Evolutionary conservation across 2,329 filamentous ascomycete genomes (phyloP).

Genomic region (Aspergillus sp.): DNA sequence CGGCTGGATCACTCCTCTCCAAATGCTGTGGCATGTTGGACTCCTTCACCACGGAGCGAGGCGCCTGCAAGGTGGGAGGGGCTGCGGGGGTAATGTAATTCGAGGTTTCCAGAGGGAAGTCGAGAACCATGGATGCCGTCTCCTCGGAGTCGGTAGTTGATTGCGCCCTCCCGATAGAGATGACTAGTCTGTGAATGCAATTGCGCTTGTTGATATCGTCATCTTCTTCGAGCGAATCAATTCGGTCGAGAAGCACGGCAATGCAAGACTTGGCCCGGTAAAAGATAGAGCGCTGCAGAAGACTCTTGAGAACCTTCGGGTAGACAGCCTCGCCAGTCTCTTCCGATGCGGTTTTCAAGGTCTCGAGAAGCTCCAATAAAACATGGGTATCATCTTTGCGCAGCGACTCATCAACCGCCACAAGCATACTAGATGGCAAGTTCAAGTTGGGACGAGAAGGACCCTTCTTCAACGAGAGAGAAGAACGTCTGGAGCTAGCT

Average conservation of each 20-base stretch:
- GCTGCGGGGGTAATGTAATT: conserved; percentile 78
- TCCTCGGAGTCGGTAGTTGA: conserved; percentile 51
- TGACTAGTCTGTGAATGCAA: conserved; percentile 86
- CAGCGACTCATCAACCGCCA: conserved; percentile 37
- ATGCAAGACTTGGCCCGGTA: conserved; percentile 72
- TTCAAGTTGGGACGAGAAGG: conserved; percentile 71
- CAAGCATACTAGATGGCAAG: conserved; percentile 55
- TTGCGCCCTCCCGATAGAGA: conserved; percentile 78
- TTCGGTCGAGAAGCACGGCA: conserved; percentile 61
- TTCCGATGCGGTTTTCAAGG: conserved; percentile 52
- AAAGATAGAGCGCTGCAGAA: conserved; percentile 52
- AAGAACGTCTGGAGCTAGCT: conserved; percentile 63
- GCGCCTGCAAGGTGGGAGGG: conserved; percentile 59
- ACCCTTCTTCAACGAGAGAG: conserved; percentile 68
- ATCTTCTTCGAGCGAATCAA: conserved; percentile 72
- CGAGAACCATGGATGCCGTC: conserved; percentile 48
- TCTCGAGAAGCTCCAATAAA: conserved; percentile 49
- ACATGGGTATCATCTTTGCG: conserved; percentile 37
- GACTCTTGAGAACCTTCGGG: conserved; percentile 49
- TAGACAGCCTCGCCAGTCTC: conserved; percentile 62
- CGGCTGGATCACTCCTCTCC: conserved; percentile 67
- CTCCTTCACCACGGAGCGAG: conserved; percentile 62
- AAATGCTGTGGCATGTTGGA: conserved; percentile 56
- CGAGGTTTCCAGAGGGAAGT: conserved; percentile 51
- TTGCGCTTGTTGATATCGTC: conserved; percentile 94